Conservation (phyloP, 192 early-diverging fungal species). For the Podila verticillata region DNA sequence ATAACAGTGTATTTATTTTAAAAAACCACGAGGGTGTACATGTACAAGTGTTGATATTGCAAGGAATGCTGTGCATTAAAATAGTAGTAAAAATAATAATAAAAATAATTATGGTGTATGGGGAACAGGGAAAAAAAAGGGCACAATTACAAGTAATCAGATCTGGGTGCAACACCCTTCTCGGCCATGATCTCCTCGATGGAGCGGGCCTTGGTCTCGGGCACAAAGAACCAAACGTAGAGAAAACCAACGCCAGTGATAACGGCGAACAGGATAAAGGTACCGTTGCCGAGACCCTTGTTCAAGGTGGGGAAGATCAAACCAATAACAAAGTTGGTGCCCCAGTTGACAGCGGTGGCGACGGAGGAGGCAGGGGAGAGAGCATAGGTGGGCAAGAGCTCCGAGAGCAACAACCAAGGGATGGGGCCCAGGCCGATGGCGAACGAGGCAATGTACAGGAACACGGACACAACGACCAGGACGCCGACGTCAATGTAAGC, state of each 20-base stretch:
- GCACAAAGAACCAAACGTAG: slow-evolving; percentile 79
- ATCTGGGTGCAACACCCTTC: slow-evolving; percentile 43
- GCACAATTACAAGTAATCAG: slow-evolving; percentile 24
- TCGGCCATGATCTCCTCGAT: slow-evolving; percentile 68
- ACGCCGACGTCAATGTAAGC: slow-evolving; percentile 60
- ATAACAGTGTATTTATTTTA: too few relatives aligned
- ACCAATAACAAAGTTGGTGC: slow-evolving; percentile 58
- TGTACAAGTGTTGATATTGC: too few relatives aligned
- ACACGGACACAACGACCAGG: slow-evolving; percentile 72
- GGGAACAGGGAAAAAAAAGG: too few relatives aligned
- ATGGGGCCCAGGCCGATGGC: slow-evolving; percentile 84
- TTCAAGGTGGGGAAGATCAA: slow-evolving; percentile 55
- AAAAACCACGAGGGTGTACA: too few relatives aligned
- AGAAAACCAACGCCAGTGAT: slow-evolving; percentile 69
- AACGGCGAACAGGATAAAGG: slow-evolving; percentile 76
- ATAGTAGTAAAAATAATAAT: too few relatives aligned
- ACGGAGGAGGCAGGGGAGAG: slow-evolving; percentile 75
- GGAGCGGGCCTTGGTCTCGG: slow-evolving; percentile 83
- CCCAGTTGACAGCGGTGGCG: slow-evolving; percentile 81
- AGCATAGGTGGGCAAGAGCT: slow-evolving; percentile 80
- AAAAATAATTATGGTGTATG: too few relatives aligned
- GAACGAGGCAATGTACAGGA: slow-evolving; percentile 81
- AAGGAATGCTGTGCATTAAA: too few relatives aligned
- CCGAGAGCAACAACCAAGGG: slow-evolving; percentile 83
- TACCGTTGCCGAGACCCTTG: slow-evolving; percentile 29